Evolutionary conservation across 1,284 basidiomycete species (phyloP).

Genomic region (Hypsizygus ulmarius): DNA sequence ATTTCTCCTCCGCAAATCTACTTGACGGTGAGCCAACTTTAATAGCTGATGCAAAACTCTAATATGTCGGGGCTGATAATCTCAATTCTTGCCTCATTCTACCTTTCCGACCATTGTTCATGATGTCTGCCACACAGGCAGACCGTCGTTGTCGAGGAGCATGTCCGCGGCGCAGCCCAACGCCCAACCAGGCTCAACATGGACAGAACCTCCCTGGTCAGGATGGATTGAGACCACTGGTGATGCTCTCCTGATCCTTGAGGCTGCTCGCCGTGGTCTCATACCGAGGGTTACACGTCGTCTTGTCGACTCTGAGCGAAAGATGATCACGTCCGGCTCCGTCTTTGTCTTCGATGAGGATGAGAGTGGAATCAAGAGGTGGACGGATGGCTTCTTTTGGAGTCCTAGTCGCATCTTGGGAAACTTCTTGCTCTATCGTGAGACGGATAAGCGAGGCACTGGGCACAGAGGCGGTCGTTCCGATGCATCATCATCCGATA

Average conservation of each 20-base stretch:
- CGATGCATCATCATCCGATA: conserved; percentile 28
- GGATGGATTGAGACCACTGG: conserved; percentile 95
- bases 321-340: conserved; percentile 90
- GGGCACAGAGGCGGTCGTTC: conserved; percentile 52
- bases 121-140: conserved; percentile 9
- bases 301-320: conserved; percentile 88
- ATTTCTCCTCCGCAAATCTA: conserved; percentile 52
- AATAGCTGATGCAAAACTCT: conserved; percentile 52
- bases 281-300: conserved; percentile 94
- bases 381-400: conserved; percentile 98
- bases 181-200: conserved; percentile 40
- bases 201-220: conserved; percentile 84
- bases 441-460: conserved; percentile 79
- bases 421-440: conserved; percentile 94
- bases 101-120: conserved; percentile 9
- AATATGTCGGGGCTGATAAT: conserved; percentile 39
- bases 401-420: conserved; percentile 83
- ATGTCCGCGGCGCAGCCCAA: conserved; percentile 38
- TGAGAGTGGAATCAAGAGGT: conserved; percentile 96
- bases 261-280: conserved; percentile 86
- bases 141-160: conserved; percentile 10
- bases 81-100: conserved; percentile 24
- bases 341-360: conserved; percentile 98
- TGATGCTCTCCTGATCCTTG: conserved; percentile 94
- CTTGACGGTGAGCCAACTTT: conserved; percentile 61